Evolutionary conservation across 306 rosid species (phyloP), one percentile per base, ranked within the genome.

Genomic region (Dryas alaskensis): DNA sequence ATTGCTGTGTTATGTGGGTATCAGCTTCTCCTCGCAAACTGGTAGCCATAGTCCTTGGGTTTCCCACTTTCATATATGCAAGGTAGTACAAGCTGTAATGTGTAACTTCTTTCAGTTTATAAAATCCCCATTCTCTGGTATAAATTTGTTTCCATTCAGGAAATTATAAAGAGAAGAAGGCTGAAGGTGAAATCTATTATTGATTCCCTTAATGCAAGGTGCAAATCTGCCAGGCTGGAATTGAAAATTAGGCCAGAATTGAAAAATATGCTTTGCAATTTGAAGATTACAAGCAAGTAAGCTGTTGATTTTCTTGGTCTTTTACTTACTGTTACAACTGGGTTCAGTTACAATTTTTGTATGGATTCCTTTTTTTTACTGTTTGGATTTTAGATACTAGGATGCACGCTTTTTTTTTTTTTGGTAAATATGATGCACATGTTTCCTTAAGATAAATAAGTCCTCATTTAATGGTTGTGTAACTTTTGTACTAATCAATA

Each of bases 11-110:
- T 27, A 40, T 76, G 57, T 46, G 71, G 76, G 11, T 58, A 48
- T 76, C 58, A 86, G 87, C 73, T 92, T 73, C 84, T 81, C 90
- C 60, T 85, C 89, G 16, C 84, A 78, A 78, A 80, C 77, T 44
- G 49, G 81, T 54, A 67, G 66, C 79, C 79, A 73, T 45, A 86
- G 95, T 77, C 97, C 98, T 64, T 95, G 99, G 97, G 88, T 90
- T 72, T 87, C 92, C 81, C 98, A 95, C 81, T 95, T 95, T 83
- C 93, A 90, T 77, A 50, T 95, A 58, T 72, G 70, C 88, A 82
- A 83, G 87, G 90, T 86, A 73, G 54, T 57, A 60, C 25, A 70
- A 73, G 69, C 14, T 70, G 50, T 64, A 65, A 22, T 62, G 5
- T 39, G 7, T 46, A 58, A 59, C 7, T 46, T 45, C 57, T 50